Percentiles rank a stretch among this genome's conserved stretches.
These are phyloP conservation scores for Dictyophora rubrovolvata DNA, from an alignment of 768 basidiomycete species.

Conservation along the genomic window DNA sequence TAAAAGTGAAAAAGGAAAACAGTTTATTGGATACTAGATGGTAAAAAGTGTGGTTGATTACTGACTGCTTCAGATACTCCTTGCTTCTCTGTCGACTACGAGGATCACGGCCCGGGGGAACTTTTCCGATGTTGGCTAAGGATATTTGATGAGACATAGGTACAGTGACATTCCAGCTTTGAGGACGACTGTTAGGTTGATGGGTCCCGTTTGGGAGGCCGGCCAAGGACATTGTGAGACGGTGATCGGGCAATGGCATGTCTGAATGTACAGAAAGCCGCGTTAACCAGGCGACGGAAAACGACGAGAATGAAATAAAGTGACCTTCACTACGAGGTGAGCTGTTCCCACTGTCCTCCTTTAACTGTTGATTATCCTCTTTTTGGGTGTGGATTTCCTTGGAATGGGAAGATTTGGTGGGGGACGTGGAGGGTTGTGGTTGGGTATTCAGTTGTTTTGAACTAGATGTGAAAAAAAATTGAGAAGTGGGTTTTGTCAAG, in stretches of 20 bases:
- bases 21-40: constrained; percentile 9
- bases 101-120: constrained; percentile 79
- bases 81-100: constrained; percentile 89
- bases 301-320: neutral
- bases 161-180: constrained; percentile 46
- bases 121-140: constrained; percentile 48
- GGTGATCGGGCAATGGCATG: constrained; percentile 60
- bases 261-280: constrained; percentile 32
- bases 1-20: constrained; percentile 23
- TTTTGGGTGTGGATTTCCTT: constrained; percentile 54
- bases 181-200: constrained; percentile 38
- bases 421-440: constrained; percentile 45
- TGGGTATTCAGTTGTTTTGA: constrained; percentile 71
- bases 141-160: constrained; percentile 29
- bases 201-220: constrained; percentile 46
- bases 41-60: constrained; percentile 12
- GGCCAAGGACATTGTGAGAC: constrained; percentile 26
- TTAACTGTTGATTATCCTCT: constrained; percentile 58
- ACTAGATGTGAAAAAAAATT: constrained; percentile 27
- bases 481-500: constrained; percentile 3
- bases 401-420: constrained; percentile 54
- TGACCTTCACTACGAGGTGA: constrained; percentile 80
- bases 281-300: constrained; percentile 9
- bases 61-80: constrained; percentile 95
- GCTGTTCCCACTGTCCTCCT: constrained; percentile 71